Percentiles rank a stretch among this genome's conserved stretches.
These are phyloP conservation scores for Poa annua DNA, from an alignment of 176 grass and related monocot genomes.

Conservation along the genomic window DNA sequence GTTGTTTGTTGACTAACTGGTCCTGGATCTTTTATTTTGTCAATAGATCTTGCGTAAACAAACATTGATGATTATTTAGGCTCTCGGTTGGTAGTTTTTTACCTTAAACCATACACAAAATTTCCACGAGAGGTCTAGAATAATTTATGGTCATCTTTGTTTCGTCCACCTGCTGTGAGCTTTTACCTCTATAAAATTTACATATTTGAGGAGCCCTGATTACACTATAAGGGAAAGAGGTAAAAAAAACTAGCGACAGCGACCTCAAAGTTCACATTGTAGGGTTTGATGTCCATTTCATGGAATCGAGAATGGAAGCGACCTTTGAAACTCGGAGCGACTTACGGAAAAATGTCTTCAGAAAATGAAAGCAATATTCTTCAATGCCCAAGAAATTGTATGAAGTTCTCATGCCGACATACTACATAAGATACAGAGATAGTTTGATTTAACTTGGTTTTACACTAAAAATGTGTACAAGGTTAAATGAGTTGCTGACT, in stretches of 20 bases:
- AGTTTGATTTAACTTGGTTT: background rate
- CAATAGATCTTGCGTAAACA: background rate
- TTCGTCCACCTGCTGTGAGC: background rate
- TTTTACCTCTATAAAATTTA: background rate
- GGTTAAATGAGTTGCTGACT: background rate
- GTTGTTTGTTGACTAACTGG: conserved; percentile 37
- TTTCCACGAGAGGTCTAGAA: background rate
- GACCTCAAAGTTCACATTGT: background rate
- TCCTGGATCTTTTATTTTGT: background rate
- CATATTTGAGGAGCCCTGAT: too few relatives aligned
- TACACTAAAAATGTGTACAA: background rate
- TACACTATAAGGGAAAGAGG: background rate
- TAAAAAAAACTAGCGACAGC: background rate
- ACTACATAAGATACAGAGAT: background rate
- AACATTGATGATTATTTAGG: background rate
- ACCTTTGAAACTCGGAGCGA: background rate
- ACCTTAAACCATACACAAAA: background rate
- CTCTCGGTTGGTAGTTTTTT: background rate
- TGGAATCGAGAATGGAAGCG: background rate
- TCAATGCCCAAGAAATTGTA: background rate
- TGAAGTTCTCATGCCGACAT: background rate
- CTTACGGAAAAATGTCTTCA: background rate
- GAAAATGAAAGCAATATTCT: background rate
- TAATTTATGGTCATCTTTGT: background rate
- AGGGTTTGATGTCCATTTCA: background rate